Conservation (phyloP, 495 filamentous ascomycete species). For the Aspergillus panamensis region DNA sequence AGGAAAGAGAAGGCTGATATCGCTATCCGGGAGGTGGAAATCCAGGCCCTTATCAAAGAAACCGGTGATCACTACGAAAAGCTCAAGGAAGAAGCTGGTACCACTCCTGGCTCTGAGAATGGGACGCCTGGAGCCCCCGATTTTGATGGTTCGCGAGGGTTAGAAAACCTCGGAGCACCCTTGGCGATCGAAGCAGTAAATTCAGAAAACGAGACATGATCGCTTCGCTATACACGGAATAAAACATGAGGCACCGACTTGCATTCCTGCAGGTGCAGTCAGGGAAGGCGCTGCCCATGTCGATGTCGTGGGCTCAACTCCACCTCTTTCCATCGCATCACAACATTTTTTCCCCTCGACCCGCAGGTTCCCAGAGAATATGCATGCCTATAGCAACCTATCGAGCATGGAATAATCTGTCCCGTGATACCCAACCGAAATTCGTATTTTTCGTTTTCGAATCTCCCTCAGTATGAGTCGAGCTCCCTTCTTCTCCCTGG, state of each 20-base stretch:
- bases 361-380: neutral
- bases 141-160: slow-evolving; percentile 35
- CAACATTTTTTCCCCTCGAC: neutral
- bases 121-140: slow-evolving; percentile 27
- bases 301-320: neutral
- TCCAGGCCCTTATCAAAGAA: slow-evolving; percentile 77
- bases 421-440: neutral
- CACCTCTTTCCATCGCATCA: neutral
- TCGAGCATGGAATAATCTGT: neutral
- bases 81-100: slow-evolving; percentile 51
- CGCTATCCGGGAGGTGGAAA: slow-evolving; percentile 68
- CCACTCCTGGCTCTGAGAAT: slow-evolving; percentile 29
- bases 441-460: neutral
- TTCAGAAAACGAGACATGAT: slow-evolving; percentile 29
- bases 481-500: slow-evolving; percentile 19
- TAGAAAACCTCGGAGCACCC: slow-evolving; percentile 42
- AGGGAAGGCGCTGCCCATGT: neutral
- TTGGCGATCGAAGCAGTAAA: slow-evolving; percentile 27
- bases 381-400: neutral
- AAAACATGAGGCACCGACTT: neutral
- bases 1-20: slow-evolving; percentile 67
- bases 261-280: neutral
- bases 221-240: neutral
- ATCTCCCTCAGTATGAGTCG: slow-evolving; percentile 17
- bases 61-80: slow-evolving; percentile 75